Base-by-base conservation (phyloP, 257 asterid species). In the Fraxinus quadrangulata region DNA sequence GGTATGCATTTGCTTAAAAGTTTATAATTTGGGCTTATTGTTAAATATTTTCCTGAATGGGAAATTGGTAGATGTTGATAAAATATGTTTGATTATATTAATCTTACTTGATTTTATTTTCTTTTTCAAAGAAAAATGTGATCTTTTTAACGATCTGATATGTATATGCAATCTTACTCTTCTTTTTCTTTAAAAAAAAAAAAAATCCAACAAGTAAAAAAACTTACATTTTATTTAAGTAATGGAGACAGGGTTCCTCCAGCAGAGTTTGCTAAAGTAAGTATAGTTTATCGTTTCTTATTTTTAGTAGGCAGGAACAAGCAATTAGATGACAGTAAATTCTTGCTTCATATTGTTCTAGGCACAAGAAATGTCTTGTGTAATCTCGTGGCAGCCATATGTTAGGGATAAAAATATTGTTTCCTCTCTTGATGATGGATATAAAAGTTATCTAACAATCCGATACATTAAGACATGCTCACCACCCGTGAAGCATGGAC, bases 211-310 rank as follows among this genome's bases (percentile, higher is more conserved):
- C n/a, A n/a, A n/a, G n/a, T n/a, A n/a, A n/a, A n/a, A n/a, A n/a
- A n/a, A n/a, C n/a, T n/a, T n/a, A n/a, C n/a, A n/a, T n/a, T n/a
- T n/a, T n/a, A n/a, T n/a, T n/a, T 96, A 65, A 74, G 78, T 77
- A 92, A 89, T 11, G 98, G 97, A 59, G 98, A 96, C 81, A 96
- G 92, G 86, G 98, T 96, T 81, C 99, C 99, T 47, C 95, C 98
- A 0, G 92, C 98, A 72, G 99, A 96, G 90, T 96, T 96, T 87
- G 98, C 98, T 47, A 96, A 1, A 26, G 28, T 26, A 96, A 97
- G 99, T n/a, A 7, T 13, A 75, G 63, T 56, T 74, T 68, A 31
- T 66, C 33, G 11, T 65, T 54, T 79, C 31, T 74, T 72, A 66
- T 56, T 72, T 36, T 71, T 70, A n/a, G 6, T 70, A 34, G 5